These are phyloP conservation scores for Diospyros lotus DNA, from an alignment of 148 eudicot species.

Conservation along the genomic window DNA sequence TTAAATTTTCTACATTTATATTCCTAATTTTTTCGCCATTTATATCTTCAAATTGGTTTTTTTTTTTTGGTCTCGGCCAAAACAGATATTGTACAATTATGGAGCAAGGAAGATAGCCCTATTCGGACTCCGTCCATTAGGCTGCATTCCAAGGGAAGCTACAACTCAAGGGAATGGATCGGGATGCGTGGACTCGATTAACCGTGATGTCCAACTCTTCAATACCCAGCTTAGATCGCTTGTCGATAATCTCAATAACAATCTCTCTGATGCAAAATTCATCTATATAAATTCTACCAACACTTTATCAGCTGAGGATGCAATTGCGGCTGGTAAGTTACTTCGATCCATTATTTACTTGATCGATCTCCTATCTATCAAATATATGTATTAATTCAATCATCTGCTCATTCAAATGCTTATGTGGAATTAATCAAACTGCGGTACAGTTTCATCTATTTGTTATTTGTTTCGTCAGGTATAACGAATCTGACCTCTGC, in stretches of 20 bases:
- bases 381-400: not conserved
- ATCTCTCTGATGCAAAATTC: conserved; percentile 27
- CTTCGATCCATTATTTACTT: not conserved
- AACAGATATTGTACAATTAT: conserved; percentile 25
- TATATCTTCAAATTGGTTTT: not conserved
- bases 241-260: conserved; percentile 22
- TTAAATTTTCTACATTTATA: not conserved
- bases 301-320: conserved; percentile 21
- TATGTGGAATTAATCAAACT: too few relatives aligned
- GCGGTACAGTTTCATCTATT: not conserved
- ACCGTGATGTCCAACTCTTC: conserved; percentile 26
- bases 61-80: not conserved
- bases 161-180: not conserved
- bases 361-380: not conserved
- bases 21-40: not conserved
- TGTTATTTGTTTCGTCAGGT: too few relatives aligned
- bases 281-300: conserved; percentile 36
- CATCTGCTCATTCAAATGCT: not conserved
- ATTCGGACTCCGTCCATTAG: conserved; percentile 44
- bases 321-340: conserved; percentile 24
- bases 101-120: conserved; percentile 62
- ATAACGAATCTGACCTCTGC: not conserved
- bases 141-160: conserved; percentile 37
- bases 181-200: conserved; percentile 25
- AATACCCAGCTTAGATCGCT: conserved; percentile 31